Evolutionary conservation across 768 basidiomycete genomes (phyloP).

Genomic region (Tephrocybe sp.): DNA sequence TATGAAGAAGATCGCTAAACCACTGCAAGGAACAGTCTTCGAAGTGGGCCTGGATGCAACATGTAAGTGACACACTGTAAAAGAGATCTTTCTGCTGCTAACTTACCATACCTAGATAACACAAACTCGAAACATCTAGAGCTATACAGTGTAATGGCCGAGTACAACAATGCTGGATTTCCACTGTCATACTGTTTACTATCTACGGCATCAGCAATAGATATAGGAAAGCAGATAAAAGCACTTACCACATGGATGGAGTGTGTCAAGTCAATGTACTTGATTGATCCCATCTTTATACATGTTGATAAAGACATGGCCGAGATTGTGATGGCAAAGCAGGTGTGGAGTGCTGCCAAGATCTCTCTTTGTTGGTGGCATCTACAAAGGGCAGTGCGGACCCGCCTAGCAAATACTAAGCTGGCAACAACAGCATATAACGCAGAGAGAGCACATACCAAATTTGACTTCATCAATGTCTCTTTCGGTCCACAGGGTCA

Average conservation of each 20-base stretch:
- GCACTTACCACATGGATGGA: constrained; percentile 17
- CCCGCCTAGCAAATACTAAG: constrained; percentile 16
- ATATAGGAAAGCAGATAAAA: constrained; percentile 15
- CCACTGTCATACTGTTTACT: constrained; percentile 22
- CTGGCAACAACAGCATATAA: constrained; percentile 23
- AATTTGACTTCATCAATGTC: neutral
- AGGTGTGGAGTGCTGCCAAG: constrained; percentile 17
- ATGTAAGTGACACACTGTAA: constrained; percentile 9
- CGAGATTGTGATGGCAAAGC: constrained; percentile 13
- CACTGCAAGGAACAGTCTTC: constrained; percentile 15
- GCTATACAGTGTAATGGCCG: constrained; percentile 21
- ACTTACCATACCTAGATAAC: constrained; percentile 12
- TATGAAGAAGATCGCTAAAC: constrained; percentile 16
- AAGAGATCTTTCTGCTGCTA: neutral
- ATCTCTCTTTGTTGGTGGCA: constrained; percentile 22
- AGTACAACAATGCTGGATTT: constrained; percentile 22
- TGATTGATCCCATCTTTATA: constrained; percentile 11
- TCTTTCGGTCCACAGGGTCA: no score
- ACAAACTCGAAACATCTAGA: constrained; percentile 24
- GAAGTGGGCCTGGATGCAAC: constrained; percentile 23
- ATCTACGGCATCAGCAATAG: constrained; percentile 18
- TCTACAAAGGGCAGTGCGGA: constrained; percentile 15
- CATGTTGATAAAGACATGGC: constrained; percentile 19
- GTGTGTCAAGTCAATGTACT: constrained; percentile 11
- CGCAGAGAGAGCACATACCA: constrained; percentile 10